These are phyloP conservation scores for Irpex sp. DNA, from an alignment of 1,284 basidiomycete genomes.

Conservation along the genomic window DNA sequence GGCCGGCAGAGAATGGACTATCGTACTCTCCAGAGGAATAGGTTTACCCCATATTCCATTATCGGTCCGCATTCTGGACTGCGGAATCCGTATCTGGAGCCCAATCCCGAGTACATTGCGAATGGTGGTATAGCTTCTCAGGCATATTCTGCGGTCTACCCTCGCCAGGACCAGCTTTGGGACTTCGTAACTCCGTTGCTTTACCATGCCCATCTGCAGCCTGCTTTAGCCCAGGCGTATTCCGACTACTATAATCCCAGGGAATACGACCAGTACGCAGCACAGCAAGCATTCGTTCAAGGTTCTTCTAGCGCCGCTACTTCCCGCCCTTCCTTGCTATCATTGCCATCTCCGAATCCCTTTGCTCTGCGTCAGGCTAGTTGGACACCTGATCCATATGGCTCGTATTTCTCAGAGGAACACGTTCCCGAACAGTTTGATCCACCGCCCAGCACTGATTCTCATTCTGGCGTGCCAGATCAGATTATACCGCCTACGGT, in stretches of 20 bases:
- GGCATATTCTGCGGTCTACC: too few species aligned
- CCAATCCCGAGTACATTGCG: neutral
- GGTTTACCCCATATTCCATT: neutral
- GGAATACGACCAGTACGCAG: neutral
- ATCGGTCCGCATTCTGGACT: neutral
- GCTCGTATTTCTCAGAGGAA: neutral
- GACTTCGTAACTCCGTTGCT: neutral
- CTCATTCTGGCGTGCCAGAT: too few species aligned
- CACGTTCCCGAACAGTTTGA: too few species aligned
- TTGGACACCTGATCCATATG: neutral
- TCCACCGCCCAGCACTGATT: too few species aligned
- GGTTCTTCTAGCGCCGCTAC: neutral
- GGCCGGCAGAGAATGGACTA: neutral
- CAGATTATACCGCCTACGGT: too few species aligned
- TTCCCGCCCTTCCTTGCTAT: neutral
- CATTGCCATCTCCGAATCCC: neutral
- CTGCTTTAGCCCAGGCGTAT: neutral
- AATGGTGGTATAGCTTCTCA: too few species aligned
- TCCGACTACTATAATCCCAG: neutral
- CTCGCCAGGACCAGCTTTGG: too few species aligned
- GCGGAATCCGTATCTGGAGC: neutral
- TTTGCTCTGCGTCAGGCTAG: neutral
- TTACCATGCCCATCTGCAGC: neutral
- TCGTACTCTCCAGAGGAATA: neutral
- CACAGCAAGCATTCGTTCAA: neutral